Conservation (phyloP, 306 rosid species). For the Biancaea sappan region DNA sequence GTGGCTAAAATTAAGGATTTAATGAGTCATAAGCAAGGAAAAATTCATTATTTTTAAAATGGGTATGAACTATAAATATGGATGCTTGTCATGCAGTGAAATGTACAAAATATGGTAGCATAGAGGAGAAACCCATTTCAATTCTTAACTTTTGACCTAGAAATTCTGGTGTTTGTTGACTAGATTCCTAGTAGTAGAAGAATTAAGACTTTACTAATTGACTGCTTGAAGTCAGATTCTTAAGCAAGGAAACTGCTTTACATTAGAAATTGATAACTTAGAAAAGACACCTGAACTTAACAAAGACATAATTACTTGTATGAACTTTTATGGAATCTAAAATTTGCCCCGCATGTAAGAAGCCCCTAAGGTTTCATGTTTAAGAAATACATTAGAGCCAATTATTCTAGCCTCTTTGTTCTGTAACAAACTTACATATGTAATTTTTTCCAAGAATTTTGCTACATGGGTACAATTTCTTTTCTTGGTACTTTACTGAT, state of each 20-base stretch:
- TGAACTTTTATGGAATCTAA: background rate
- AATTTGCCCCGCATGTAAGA: background rate
- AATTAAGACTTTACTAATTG: background rate
- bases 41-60: conserved; percentile 5
- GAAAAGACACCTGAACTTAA: background rate
- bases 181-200: background rate
- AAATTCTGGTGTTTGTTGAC: background rate
- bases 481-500: background rate
- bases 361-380: background rate
- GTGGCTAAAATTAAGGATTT: conserved; percentile 25
- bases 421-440: background rate
- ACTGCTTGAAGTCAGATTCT: background rate
- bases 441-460: background rate
- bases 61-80: background rate
- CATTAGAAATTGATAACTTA: background rate
- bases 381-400: background rate
- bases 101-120: background rate
- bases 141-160: background rate
- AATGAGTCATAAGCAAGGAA: conserved; percentile 6
- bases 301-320: background rate
- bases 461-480: background rate
- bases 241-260: background rate
- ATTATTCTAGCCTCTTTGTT: background rate
- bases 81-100: conserved; percentile 23
- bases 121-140: background rate